Conservation (phyloP, 768 basidiomycete species). For the Lanmaoa pseudosensibilis region DNA sequence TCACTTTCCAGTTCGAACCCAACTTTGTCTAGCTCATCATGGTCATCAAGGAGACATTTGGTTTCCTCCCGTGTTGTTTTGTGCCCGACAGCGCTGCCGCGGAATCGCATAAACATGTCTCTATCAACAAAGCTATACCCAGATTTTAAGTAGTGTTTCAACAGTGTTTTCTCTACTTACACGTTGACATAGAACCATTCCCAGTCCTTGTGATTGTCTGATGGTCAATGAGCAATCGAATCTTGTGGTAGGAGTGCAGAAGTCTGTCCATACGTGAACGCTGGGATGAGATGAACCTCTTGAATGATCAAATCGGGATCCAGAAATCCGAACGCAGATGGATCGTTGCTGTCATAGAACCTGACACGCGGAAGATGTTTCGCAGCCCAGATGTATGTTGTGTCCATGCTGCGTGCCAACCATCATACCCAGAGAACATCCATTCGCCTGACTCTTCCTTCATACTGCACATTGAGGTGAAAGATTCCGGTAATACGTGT, state of each 20-base stretch:
- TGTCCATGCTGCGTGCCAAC: neutral
- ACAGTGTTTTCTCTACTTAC: neutral
- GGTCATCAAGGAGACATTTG: neutral
- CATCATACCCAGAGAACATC: neutral
- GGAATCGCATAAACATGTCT: slow-evolving; percentile 3
- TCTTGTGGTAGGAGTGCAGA: neutral
- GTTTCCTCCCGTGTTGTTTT: neutral
- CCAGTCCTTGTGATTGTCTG: neutral
- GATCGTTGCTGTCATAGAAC: neutral
- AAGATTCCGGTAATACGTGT: slow-evolving; percentile 5
- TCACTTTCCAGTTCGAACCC: neutral
- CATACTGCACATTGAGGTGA: neutral
- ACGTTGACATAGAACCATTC: slow-evolving; percentile 1
- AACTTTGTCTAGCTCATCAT: neutral
- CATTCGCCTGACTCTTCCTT: neutral
- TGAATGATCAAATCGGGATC: neutral
- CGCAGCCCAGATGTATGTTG: neutral
- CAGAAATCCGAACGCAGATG: neutral
- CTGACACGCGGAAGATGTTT: neutral
- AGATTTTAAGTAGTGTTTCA: neutral
- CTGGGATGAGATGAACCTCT: neutral
- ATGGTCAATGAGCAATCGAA: neutral
- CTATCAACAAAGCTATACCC: neutral
- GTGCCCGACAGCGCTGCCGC: neutral
- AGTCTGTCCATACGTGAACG: neutral